Percentiles rank a stretch among this genome's conserved stretches.
Evolutionary conservation across 306 rosid genomes (phyloP).

Genomic region (Glycyrrhiza uralensis): DNA sequence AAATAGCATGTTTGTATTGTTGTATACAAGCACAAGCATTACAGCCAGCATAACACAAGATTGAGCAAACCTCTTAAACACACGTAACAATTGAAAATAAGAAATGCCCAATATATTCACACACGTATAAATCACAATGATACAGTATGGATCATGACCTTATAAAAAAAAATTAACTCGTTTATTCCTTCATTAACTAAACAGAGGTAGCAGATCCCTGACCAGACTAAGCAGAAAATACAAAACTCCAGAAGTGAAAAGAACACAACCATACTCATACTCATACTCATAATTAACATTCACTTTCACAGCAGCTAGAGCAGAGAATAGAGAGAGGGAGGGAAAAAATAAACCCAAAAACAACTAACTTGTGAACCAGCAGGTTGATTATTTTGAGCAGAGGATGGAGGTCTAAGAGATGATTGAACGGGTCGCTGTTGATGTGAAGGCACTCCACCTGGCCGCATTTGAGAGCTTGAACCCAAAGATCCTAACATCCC

Average conservation of each 20-base stretch:
- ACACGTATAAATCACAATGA: neutral
- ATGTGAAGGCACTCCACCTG: conserved; percentile 55
- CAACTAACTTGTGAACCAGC: conserved; percentile 79
- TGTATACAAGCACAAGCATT: neutral
- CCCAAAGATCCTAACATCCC: conserved; percentile 78
- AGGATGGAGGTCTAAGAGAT: conserved; percentile 57
- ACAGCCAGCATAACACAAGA: conserved; percentile 2
- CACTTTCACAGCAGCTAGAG: neutral
- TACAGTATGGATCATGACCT: neutral
- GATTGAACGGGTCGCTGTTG: conserved; percentile 75
- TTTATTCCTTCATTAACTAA: neutral
- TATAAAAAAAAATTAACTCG: neutral
- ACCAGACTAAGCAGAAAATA: neutral
- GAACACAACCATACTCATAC: conserved; percentile 5
- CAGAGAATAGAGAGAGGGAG: neutral
- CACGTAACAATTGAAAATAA: neutral
- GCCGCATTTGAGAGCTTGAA: conserved; percentile 74
- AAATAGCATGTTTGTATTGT: neutral
- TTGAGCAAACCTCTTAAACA: neutral
- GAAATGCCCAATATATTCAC: neutral
- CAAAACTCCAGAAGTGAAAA: neutral
- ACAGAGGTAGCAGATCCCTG: neutral
- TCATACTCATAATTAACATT: conserved; percentile 5
- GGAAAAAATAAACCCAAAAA: neutral
- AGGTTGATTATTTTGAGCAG: conserved; percentile 54